Base-by-base conservation (phyloP, 192 early-diverging fungal species). In the Umbelopsis sp. region DNA sequence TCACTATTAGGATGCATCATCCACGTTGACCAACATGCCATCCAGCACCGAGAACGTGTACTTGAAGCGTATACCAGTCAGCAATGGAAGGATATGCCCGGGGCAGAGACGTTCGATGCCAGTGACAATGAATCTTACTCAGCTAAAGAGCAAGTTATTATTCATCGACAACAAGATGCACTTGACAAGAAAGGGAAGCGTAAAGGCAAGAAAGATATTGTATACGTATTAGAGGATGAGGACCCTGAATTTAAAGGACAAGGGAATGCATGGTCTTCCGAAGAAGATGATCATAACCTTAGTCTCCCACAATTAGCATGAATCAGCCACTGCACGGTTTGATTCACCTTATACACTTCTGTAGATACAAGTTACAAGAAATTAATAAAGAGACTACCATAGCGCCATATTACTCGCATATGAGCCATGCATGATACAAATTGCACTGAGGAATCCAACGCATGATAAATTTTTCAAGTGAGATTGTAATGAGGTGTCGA, bases 51-150 rank as follows among this genome's bases (percentile, higher is more conserved):
- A 6, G n/a, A 32, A 12, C 56, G n/a, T 7, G 56, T 62, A 0
- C 56, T 29, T 34, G 56, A 62, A 32, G 56, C 31, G 4, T 62
- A 62, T 34, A 62, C 29, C 31, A 62, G 56, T n/a, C 56, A 62
- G 56, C 29, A 62, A 32, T 62, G 56, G 56, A 62, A 62, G 31
- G 31, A 34, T 12, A 34, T 62, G 56, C 56, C 56, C 2, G 56
- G 31, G 12, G 56, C 29, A 62, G 31, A 62, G 29, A 62, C 56
- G 7, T 62, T 62, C n/a, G 56, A 29, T 62, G 56, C 31, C 11
- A 62, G 56, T 34, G 56, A 62, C 11, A 34, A 62, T 12, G 56
- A 62, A 20, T 62, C 56, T 3, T 62, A 26, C 16, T 54, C 52
- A 25, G 31, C 31, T 7, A 22, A 62, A 5, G 56, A 62, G 26